phyloP scores from a whole-genome alignment of 148 eudicot species.

The Chenopodium album region DNA sequence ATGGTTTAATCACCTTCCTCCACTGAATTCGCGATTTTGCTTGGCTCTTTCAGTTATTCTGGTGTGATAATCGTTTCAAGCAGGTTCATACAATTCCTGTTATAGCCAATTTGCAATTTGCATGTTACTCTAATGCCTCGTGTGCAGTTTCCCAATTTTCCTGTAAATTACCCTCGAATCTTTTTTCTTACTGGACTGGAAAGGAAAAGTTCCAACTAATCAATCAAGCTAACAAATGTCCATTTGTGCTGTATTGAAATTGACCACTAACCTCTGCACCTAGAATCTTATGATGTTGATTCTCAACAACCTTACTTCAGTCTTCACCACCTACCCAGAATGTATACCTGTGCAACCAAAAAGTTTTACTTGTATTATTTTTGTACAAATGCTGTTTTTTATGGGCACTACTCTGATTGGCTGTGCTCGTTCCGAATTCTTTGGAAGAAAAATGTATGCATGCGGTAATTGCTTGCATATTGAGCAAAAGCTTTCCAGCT shows the following conservation, averaged over 20 bases:
- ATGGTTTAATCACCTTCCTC: not conserved
- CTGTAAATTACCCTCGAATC: not conserved
- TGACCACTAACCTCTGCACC: conserved; percentile 13
- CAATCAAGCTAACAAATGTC: not conserved
- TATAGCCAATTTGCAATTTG: not conserved
- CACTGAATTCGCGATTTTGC: not conserved
- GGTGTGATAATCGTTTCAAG: not conserved
- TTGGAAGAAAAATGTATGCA: conserved; percentile 5
- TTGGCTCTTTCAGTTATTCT: not conserved
- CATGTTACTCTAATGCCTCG: not conserved
- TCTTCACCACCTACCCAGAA: conserved; percentile 14
- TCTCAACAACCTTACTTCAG: conserved; percentile 13
- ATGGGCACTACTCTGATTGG: conserved; percentile 8
- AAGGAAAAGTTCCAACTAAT: not conserved
- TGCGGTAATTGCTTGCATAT: conserved; percentile 1
- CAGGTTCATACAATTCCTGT: not conserved
- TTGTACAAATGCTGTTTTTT: not conserved
- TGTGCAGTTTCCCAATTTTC: not conserved
- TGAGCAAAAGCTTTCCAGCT: not conserved
- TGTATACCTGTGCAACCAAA: not conserved
- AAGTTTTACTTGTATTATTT: not conserved
- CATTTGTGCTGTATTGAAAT: conserved; percentile 14
- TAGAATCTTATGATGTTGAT: conserved; percentile 10
- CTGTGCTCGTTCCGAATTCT: conserved; percentile 10
- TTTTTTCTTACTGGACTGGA: not conserved